A percentile compares a stretch with the other conserved stretches of the same genome.
These are phyloP conservation scores for Nannochloropsis oceanica DNA, from an alignment of 108 stramenopile species.

Conservation along the genomic window DNA sequence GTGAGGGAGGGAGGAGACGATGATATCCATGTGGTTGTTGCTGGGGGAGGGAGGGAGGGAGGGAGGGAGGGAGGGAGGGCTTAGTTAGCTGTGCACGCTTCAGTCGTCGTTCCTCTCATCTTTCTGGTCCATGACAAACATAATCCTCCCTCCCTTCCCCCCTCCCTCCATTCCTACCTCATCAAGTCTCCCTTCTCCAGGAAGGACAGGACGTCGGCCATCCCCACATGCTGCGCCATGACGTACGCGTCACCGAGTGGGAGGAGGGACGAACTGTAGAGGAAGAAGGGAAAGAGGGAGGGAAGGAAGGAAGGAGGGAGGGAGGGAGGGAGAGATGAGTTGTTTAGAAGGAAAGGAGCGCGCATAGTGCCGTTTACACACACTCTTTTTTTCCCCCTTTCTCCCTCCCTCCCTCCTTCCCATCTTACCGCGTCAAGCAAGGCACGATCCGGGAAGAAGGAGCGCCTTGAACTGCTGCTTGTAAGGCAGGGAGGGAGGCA, in stretches of 20 bases:
- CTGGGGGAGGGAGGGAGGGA: no score
- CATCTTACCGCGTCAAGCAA: not conserved
- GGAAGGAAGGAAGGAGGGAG: not conserved
- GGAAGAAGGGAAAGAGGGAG: not conserved
- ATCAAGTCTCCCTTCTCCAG: not conserved
- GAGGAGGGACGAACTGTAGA: not conserved
- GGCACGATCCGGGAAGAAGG: not conserved
- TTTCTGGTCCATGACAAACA: no score
- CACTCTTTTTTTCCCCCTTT: not conserved
- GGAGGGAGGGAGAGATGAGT: not conserved
- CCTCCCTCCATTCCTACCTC: not conserved
- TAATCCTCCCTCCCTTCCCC: not conserved
- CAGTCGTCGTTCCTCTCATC: no score
- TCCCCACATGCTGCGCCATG: not conserved
- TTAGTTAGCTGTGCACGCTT: no score
- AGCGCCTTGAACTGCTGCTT: not conserved
- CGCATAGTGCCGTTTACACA: no score
- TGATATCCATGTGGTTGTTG: no score
- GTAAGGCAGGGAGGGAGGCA: not conserved
- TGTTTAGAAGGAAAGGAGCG: no score
- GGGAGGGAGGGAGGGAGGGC: no score
- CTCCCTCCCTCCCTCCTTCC: not conserved
- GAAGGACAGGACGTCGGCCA: not conserved
- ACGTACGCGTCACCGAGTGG: not conserved
- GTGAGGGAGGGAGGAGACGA: no score